A percentile compares a stretch with the other conserved stretches of the same genome.
Evolutionary conservation across 495 filamentous ascomycete species (phyloP).

Genomic region (Schizothecium vesticola): DNA sequence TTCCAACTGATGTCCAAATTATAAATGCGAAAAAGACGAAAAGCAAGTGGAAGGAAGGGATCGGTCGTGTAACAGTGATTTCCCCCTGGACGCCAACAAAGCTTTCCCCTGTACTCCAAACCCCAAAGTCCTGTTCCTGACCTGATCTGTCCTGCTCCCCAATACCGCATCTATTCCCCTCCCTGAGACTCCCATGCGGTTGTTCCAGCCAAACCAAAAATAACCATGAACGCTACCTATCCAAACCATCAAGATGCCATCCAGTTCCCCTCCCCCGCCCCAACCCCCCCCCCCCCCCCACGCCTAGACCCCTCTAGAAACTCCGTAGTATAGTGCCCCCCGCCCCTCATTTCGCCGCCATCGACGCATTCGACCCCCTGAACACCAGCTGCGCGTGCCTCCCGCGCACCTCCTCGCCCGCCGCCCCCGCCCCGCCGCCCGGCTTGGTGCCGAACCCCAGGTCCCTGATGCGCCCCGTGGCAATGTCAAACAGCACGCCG

Average conservation of each 20-base stretch:
- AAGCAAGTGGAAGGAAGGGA: not conserved
- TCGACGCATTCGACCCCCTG: constrained; percentile 29
- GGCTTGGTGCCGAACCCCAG: constrained; percentile 46
- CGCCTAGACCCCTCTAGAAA: not conserved
- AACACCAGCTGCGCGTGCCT: constrained; percentile 49
- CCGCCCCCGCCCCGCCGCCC: constrained; percentile 7
- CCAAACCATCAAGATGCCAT: not conserved
- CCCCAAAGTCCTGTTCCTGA: not conserved
- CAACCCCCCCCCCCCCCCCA: not conserved
- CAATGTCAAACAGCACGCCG: constrained; percentile 65
- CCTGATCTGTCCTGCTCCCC: not conserved
- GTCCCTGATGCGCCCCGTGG: constrained; percentile 53
- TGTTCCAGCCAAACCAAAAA: not conserved
- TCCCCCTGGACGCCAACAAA: not conserved
- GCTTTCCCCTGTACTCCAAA: not conserved
- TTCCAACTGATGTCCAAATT: not conserved
- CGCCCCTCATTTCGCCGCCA: constrained; percentile 21
- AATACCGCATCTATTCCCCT: not conserved
- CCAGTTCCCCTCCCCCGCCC: not conserved
- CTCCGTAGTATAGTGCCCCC: not conserved
- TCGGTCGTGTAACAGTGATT: not conserved
- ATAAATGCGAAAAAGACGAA: not conserved
- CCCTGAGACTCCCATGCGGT: not conserved
- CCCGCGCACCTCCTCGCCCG: constrained; percentile 37
- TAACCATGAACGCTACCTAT: not conserved